Evolutionary conservation across 805 yeast genomes (phyloP).

Genomic region (Wickerhamiella allomyrinae): DNA sequence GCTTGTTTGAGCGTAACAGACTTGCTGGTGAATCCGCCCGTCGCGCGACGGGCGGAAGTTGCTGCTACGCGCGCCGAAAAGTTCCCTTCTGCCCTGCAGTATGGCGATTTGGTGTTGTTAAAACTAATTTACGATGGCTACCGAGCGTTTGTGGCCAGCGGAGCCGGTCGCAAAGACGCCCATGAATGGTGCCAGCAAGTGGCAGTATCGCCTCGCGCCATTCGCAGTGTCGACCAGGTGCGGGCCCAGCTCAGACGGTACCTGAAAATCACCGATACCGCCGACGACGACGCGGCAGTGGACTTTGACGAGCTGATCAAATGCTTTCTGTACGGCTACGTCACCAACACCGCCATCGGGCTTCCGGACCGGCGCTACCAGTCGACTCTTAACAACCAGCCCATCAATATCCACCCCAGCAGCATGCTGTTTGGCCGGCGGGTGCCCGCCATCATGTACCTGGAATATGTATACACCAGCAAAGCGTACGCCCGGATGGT

Average conservation of each 20-base stretch:
- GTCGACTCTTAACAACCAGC: constrained; percentile 65
- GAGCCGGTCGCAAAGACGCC: constrained; percentile 34
- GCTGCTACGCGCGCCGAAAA: constrained; percentile 57
- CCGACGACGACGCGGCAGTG: constrained; percentile 22
- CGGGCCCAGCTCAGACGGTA: constrained; percentile 62
- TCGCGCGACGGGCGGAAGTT: constrained; percentile 71
- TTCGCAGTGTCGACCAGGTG: constrained; percentile 61
- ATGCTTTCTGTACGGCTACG: constrained; percentile 69
- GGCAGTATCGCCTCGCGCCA: constrained; percentile 63
- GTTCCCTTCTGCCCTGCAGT: constrained; percentile 53
- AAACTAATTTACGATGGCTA: constrained; percentile 61
- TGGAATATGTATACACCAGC: constrained; percentile 84
- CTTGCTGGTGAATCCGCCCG: constrained; percentile 61
- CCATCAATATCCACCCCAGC: constrained; percentile 81
- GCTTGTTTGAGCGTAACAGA: constrained; percentile 91
- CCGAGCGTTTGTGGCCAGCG: constrained; percentile 25
- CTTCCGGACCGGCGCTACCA: constrained; percentile 88
- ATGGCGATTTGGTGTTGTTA: constrained; percentile 74
- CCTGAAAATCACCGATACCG: constrained; percentile 33
- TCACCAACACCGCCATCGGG: constrained; percentile 84
- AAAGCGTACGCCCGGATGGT: constrained; percentile 88
- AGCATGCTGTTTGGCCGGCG: constrained; percentile 71
- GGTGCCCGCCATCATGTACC: constrained; percentile 81
- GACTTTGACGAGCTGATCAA: constrained; percentile 51
- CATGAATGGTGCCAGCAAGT: constrained; percentile 74